Evolutionary conservation across 148 eudicot genomes (phyloP).

Genomic region (Silene conica): DNA sequence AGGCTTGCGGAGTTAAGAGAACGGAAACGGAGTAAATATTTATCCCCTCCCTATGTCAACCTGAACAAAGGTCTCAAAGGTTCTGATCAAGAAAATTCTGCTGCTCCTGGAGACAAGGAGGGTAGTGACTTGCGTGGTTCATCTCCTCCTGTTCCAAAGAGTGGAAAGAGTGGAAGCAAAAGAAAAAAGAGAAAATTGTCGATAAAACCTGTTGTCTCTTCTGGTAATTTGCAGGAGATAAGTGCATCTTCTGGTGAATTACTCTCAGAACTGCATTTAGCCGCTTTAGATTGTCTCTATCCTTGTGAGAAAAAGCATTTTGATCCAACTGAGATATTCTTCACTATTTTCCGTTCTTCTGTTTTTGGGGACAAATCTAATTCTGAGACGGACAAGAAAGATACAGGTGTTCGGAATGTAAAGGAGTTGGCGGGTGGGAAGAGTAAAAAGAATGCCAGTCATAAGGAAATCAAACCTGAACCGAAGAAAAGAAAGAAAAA

Average conservation of each 20-base stretch:
- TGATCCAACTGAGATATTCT: constrained; percentile 38
- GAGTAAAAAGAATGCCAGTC: constrained; percentile 1
- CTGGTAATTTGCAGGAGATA: constrained; percentile 23
- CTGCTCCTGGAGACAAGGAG: constrained; percentile 20
- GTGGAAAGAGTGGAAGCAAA: constrained; percentile 30
- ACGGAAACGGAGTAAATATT: constrained; percentile 72
- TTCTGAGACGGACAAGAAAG: constrained; percentile 16
- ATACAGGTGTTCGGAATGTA: constrained; percentile 19
- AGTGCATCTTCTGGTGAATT: constrained; percentile 47
- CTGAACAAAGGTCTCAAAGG: constrained; percentile 27
- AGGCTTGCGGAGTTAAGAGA: constrained; percentile 47
- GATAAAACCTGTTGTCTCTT: constrained; percentile 27
- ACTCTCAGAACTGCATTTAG: constrained; percentile 51
- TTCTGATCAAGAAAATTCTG: constrained; percentile 25
- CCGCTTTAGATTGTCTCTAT: constrained; percentile 47
- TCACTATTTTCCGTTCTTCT: constrained; percentile 44
- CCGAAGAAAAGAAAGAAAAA: constrained; percentile 33
- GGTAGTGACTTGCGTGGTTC: constrained; percentile 19
- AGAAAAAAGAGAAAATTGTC: constrained; percentile 28
- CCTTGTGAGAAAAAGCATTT: constrained; percentile 33
- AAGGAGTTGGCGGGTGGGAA: constrained; percentile 10
- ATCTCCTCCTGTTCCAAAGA: constrained; percentile 25
- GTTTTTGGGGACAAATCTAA: constrained; percentile 31
- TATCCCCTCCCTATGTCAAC: constrained; percentile 57
- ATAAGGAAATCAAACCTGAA: constrained; percentile 15